These are phyloP conservation scores for Colletotrichum musicola DNA, from an alignment of 2,329 filamentous ascomycete species.

Conservation along the genomic window DNA sequence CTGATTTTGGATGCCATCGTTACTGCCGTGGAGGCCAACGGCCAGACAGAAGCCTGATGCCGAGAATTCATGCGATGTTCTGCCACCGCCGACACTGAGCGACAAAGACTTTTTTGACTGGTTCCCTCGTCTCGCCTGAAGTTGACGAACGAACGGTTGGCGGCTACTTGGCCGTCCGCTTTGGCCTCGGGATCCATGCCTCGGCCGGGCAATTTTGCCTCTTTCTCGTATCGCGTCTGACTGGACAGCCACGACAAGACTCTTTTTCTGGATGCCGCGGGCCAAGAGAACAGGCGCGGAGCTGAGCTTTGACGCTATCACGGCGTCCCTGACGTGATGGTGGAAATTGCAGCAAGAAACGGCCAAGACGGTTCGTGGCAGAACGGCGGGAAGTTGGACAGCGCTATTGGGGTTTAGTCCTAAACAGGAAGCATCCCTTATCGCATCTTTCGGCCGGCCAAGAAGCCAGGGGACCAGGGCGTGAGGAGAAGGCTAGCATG, in stretches of 20 bases:
- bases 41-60: neutral
- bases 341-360: slow-evolving; percentile 36
- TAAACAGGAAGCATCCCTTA: slow-evolving; percentile 34
- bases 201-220: slow-evolving; percentile 19
- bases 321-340: slow-evolving; percentile 29
- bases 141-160: neutral
- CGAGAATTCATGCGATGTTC: neutral
- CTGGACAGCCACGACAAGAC: neutral
- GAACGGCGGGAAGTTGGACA: slow-evolving; percentile 8
- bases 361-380: slow-evolving; percentile 33
- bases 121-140: neutral
- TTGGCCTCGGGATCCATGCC: slow-evolving; percentile 15
- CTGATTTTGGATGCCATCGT: neutral
- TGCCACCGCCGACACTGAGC: neutral
- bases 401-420: slow-evolving; percentile 27
- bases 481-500: neutral
- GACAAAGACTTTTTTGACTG: neutral
- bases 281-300: slow-evolving; percentile 25
- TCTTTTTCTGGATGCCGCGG: slow-evolving; percentile 14
- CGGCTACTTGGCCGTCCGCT: neutral
- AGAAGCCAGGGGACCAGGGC: slow-evolving; percentile 7
- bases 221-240: slow-evolving; percentile 30
- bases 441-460: slow-evolving; percentile 20
- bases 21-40: neutral
- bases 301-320: slow-evolving; percentile 37